A percentile compares a stretch with the other conserved stretches of the same genome.
These are phyloP conservation scores for Candida glucosophila DNA, from an alignment of 1,139 yeast species.

Conservation along the genomic window DNA sequence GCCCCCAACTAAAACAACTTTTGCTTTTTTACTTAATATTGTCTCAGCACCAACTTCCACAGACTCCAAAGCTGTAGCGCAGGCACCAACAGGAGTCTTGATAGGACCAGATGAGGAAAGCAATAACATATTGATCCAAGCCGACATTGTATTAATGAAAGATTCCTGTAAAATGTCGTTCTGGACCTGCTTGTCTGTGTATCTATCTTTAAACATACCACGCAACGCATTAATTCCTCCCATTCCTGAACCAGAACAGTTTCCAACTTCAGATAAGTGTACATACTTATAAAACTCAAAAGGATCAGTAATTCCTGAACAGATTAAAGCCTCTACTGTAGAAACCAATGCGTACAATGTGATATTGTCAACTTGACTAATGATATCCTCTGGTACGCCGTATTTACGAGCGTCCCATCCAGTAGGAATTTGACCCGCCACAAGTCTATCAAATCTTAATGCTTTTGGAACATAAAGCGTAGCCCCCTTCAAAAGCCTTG, in stretches of 20 bases:
- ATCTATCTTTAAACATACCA: conserved; percentile 97
- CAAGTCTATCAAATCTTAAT: conserved; percentile 86
- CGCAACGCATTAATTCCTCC: conserved; percentile 97
- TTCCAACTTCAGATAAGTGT: conserved; percentile 97
- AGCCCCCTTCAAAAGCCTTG: conserved; percentile 87
- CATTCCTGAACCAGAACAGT: conserved; percentile 99
- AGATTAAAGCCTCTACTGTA: conserved; percentile 86
- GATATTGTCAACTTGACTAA: conserved; percentile 91
- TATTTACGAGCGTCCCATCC: conserved; percentile 96
- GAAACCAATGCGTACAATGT: conserved; percentile 89
- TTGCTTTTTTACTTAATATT: conserved; percentile 86
- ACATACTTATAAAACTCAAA: conserved; percentile 97
- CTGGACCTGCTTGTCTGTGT: conserved; percentile 85
- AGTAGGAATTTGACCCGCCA: conserved; percentile 97
- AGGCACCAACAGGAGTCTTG: conserved; percentile 98
- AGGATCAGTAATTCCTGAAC: conserved; percentile 96
- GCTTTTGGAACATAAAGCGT: conserved; percentile 91
- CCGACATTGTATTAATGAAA: conserved; percentile 97
- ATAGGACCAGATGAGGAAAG: conserved; percentile 98
- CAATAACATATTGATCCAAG: conserved; percentile 98
- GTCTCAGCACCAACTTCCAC: conserved; percentile 95
- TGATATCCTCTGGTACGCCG: conserved; percentile 91
- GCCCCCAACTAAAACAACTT: conserved; percentile 96
- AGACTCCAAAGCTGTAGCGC: conserved; percentile 98
- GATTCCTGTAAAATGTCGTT: conserved; percentile 96